Base-by-base conservation (phyloP, 1,284 basidiomycete genomes). In the Ustilago lituana region DNA sequence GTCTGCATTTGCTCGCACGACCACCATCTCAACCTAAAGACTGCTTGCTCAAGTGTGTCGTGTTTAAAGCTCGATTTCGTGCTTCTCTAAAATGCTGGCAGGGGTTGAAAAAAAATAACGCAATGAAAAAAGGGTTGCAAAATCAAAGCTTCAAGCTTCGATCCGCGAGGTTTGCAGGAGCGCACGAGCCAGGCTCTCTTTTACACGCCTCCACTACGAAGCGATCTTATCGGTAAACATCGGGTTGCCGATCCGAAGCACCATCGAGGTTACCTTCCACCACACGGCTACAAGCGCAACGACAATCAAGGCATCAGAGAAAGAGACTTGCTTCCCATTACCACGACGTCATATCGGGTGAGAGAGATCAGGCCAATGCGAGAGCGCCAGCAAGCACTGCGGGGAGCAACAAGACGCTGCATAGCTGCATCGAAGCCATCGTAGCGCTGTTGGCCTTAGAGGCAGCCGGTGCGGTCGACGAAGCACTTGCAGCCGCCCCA, bases 321-420 rank as follows among this genome's bases (percentile, higher is more conserved):
- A n/a, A n/a, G n/a, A n/a, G n/a, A n/a, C n/a, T n/a, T n/a, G n/a
- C n/a, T n/a, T n/a, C n/a, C n/a, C n/a, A n/a, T n/a, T n/a, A n/a
- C n/a, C n/a, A n/a, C n/a, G n/a, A n/a, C n/a, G n/a, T n/a, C n/a
- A n/a, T n/a, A n/a, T n/a, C n/a, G n/a, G n/a, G n/a, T n/a, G n/a
- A n/a, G n/a, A n/a, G n/a, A n/a, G 17, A 36, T 40, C 38, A 58
- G 19, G 20, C 24, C 29, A 50, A 33, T 6, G 36, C 31, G 22
- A 58, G 27, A 31, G 48, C 55, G 19, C 55, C 55, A 12, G 48
- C 47, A 3, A 51, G 5, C 23, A 56, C 26, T 33, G 48, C 48
- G 19, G 60, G 48, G 2, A 44, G 27, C 33, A 52, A 12, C 12
- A 39, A 9, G 5, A 52, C 14, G 5, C 22, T 20, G 2, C 35